These are phyloP conservation scores for Vanrija pseudolonga DNA, from an alignment of 1,284 basidiomycete species.

Conservation along the genomic window DNA sequence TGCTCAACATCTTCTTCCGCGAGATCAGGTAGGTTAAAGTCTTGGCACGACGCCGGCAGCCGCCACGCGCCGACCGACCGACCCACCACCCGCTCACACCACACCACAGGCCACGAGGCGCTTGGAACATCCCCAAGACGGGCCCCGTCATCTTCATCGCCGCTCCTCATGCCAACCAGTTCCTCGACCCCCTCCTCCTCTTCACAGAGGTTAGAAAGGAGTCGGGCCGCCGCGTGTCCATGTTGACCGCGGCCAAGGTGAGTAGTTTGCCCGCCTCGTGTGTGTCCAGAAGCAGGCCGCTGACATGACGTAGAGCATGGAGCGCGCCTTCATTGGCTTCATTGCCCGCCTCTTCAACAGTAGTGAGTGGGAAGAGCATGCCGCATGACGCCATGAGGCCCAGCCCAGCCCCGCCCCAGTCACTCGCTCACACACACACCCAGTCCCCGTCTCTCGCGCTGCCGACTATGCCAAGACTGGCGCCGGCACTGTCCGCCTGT, in stretches of 20 bases:
- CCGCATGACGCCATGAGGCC: not conserved
- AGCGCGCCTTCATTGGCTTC: slow-evolving; percentile 61
- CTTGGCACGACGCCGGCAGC: too few relatives aligned
- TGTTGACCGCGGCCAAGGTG: slow-evolving; percentile 83
- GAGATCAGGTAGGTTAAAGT: slow-evolving; percentile 64
- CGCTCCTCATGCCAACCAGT: slow-evolving; percentile 96
- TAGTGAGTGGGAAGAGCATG: slow-evolving; percentile 59
- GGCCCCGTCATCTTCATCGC: slow-evolving; percentile 96
- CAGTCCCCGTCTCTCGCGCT: slow-evolving; percentile 90
- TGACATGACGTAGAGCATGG: slow-evolving; percentile 35
- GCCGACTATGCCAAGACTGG: slow-evolving; percentile 82
- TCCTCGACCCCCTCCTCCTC: slow-evolving; percentile 89
- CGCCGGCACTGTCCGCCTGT: slow-evolving; percentile 68
- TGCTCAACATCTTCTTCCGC: slow-evolving; percentile 95
- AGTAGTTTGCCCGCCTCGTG: slow-evolving; percentile 14
- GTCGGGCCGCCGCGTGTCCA: slow-evolving; percentile 76
- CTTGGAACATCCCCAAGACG: slow-evolving; percentile 87
- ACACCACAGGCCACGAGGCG: slow-evolving; percentile 66
- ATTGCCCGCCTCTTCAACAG: slow-evolving; percentile 83
- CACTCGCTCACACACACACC: slow-evolving; percentile 8
- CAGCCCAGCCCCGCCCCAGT: not conserved
- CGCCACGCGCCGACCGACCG: not conserved
- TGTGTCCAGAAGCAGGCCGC: not conserved
- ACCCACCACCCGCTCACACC: not conserved
- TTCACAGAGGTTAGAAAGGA: slow-evolving; percentile 84